Evolutionary conservation across 2,329 filamentous ascomycete genomes (phyloP).

Genomic region (Fusarium xyrophilum): DNA sequence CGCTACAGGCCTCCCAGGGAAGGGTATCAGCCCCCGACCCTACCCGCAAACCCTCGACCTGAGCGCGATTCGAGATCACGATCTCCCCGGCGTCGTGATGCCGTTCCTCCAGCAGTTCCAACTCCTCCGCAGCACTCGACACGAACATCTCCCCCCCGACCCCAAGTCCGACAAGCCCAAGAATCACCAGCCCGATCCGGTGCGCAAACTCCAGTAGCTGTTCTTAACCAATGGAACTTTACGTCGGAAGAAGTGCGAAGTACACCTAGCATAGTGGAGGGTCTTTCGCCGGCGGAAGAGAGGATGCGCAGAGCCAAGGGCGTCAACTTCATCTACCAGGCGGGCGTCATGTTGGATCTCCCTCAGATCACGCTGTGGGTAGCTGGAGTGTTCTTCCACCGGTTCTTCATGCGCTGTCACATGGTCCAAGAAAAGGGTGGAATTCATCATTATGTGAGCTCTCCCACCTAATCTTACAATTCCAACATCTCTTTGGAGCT

Average conservation of each 20-base stretch:
- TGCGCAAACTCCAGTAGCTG: slow-evolving; percentile 48
- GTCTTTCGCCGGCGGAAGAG: slow-evolving; percentile 79
- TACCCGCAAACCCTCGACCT: slow-evolving; percentile 49
- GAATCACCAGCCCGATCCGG: slow-evolving; percentile 52
- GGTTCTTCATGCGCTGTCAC: slow-evolving; percentile 91
- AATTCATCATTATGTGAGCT: slow-evolving; percentile 85
- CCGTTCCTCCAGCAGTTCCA: slow-evolving; percentile 65
- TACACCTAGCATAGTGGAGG: slow-evolving; percentile 84
- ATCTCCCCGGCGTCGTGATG: slow-evolving; percentile 56
- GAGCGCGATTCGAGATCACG: slow-evolving; percentile 59
- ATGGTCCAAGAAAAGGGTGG: slow-evolving; percentile 78
- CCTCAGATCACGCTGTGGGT: slow-evolving; percentile 93
- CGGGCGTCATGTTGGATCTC: slow-evolving; percentile 88
- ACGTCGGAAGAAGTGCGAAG: slow-evolving; percentile 80
- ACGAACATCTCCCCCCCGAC: slow-evolving; percentile 62
- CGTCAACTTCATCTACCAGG: slow-evolving; percentile 95
- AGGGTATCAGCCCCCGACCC: slow-evolving; percentile 61
- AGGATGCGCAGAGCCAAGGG: slow-evolving; percentile 84
- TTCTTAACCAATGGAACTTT: slow-evolving; percentile 83
- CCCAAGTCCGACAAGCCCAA: slow-evolving; percentile 52
- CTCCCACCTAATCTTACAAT: neutral
- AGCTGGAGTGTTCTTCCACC: slow-evolving; percentile 92
- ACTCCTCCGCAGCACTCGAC: slow-evolving; percentile 65
- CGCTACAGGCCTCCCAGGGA: slow-evolving; percentile 64
- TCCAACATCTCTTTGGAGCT: neutral